A percentile compares a stretch with the other conserved stretches of the same genome.
phyloP scores from a whole-genome alignment of 352 stramenopile species.

The Thalassiosira mediterranea region DNA sequence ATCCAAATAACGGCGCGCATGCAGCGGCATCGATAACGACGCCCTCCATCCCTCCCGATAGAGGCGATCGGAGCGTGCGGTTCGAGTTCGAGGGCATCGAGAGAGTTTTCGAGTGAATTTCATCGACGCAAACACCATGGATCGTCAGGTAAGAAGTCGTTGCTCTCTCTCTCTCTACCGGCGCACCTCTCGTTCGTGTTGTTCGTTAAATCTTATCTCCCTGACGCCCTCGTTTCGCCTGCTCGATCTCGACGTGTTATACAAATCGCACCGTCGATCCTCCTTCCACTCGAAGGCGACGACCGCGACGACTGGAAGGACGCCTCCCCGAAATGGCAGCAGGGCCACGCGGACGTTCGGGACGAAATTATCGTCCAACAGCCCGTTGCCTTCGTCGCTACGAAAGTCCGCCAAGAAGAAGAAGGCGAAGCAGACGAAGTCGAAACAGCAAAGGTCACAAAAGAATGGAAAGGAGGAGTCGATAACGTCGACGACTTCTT shows the following conservation, averaged over 20 bases:
- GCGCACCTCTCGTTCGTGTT: no score
- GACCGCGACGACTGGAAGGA: not conserved
- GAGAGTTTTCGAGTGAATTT: no score
- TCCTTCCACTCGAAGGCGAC: not conserved
- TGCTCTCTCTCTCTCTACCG: no score
- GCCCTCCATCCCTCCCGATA: no score
- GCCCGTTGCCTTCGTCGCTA: slow-evolving; percentile 24
- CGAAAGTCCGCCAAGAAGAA: slow-evolving; percentile 29
- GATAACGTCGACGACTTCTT: not conserved
- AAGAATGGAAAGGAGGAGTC: slow-evolving; percentile 5
- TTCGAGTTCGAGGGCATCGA: no score
- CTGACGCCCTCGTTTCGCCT: no score
- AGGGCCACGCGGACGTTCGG: slow-evolving; percentile 27
- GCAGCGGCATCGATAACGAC: not conserved
- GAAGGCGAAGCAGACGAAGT: not conserved
- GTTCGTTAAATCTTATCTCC: no score
- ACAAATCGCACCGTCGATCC: not conserved
- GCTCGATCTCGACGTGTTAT: not conserved
- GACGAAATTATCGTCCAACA: slow-evolving; percentile 47
- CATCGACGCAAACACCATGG: no score
- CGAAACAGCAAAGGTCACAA: slow-evolving; percentile 4
- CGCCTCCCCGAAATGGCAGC: not conserved
- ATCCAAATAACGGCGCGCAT: not conserved
- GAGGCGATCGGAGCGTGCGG: no score
- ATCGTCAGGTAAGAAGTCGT: no score